Conservation (phyloP, 352 stramenopile species). For the Phytophthora pistaciae region DNA sequence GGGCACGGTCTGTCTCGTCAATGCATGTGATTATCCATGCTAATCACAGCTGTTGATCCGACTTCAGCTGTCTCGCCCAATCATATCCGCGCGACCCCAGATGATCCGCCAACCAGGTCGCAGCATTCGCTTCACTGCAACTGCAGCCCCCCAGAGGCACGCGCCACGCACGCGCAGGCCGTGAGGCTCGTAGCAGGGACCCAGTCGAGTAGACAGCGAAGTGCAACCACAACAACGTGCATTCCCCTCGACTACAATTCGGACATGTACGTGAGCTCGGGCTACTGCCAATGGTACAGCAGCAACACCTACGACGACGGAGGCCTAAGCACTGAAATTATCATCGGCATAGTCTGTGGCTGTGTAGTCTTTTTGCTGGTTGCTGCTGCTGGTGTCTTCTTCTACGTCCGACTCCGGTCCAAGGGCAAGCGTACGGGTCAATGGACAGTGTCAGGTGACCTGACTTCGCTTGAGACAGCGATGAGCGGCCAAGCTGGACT, state of each 20-base stretch:
- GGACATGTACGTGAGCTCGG: neutral
- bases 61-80: too few relatives aligned
- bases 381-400: neutral
- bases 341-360: constrained; percentile 1
- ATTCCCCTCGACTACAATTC: neutral
- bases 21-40: too few relatives aligned
- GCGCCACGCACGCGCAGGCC: too few relatives aligned
- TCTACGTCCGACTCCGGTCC: neutral
- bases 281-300: neutral
- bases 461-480: neutral
- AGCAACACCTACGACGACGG: neutral
- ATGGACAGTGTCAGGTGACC: neutral
- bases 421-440: neutral
- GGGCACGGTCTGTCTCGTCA: too few relatives aligned
- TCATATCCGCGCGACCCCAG: too few relatives aligned
- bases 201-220: too few relatives aligned
- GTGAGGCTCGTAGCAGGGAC: too few relatives aligned
- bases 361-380: neutral
- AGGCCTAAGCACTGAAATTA: neutral
- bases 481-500: constrained; percentile 9
- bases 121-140: too few relatives aligned
- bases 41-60: too few relatives aligned
- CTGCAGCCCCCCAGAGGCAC: too few relatives aligned
- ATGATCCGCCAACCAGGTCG: too few relatives aligned
- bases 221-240: too few relatives aligned